Conservation (phyloP, 768 basidiomycete species). For the Tulasnella sp. region DNA sequence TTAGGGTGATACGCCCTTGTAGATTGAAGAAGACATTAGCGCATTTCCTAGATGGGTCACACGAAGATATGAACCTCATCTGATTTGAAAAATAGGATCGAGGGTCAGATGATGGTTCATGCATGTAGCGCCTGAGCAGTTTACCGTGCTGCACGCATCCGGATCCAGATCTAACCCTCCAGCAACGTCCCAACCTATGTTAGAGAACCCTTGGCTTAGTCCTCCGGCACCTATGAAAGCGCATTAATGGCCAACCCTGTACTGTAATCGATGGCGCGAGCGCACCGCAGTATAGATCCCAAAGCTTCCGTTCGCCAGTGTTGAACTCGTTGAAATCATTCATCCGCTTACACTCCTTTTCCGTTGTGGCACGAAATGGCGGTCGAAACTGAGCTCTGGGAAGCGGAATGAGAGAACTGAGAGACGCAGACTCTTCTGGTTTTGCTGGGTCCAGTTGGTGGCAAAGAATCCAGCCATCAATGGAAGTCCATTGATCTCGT, state of each 20-base stretch:
- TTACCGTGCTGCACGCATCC: conserved; percentile 5
- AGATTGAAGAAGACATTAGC: not conserved
- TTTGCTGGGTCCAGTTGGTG: not conserved
- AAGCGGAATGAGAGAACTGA: not conserved
- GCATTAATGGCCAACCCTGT: too few relatives aligned
- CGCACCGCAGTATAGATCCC: not conserved
- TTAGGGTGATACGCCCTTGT: not conserved
- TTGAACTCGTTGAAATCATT: not conserved
- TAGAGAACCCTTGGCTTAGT: not conserved
- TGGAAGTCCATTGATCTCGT: not conserved
- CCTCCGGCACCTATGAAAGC: conserved; percentile 10
- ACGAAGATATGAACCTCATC: not conserved
- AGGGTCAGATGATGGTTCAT: not conserved
- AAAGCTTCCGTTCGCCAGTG: not conserved
- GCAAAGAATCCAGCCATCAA: not conserved
- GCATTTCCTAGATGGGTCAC: not conserved
- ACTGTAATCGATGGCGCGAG: too few relatives aligned
- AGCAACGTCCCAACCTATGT: conserved; percentile 6
- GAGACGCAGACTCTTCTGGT: not conserved
- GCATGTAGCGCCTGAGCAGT: not conserved
- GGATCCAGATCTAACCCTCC: conserved; percentile 3
- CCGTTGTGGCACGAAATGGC: not conserved
- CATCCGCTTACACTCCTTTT: conserved; percentile 6
- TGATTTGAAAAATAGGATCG: not conserved
- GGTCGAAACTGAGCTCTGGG: not conserved